Evolutionary conservation across 2,329 filamentous ascomycete genomes (phyloP), one percentile per base, ranked within the genome.

Genomic region (Elsinoe australis): DNA sequence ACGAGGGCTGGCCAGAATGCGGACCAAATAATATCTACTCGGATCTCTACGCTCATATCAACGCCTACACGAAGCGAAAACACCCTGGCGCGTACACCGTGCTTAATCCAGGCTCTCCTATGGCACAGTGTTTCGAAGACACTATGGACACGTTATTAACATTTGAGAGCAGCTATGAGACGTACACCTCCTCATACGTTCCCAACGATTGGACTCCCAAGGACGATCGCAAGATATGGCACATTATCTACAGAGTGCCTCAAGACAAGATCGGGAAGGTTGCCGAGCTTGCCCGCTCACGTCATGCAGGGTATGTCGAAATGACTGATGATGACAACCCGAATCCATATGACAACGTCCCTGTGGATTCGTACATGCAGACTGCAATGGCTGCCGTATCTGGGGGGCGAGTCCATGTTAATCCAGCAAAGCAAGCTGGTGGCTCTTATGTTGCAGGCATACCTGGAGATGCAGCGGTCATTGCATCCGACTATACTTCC

Each of bases 1-100:
- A 64, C 47, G 58, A 63, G 33, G 61, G 58, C n/a, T 62, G 55
- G 57, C 49, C 47, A 4, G 51, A 59, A 42, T 64, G 60, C 41
- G 59, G 60, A 1, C 39, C 44, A n/a, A 52, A 59, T 38, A 63
- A 63, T 51, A 44, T 44, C 21, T 26, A 44, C 19, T 18, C 53
- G 3, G 53, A 62, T 8, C 34, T 64, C 7, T 64, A 64, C 51
- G 50, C 29, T 1, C 47, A 52, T 21, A 58, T 60, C 53, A 59
- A 54, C 47, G 10, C 29, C 4, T 32, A 32, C 29, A 32, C 29
- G 2, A 32, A 32, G 9, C 29, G 29, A 2, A 32, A 32, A 7
- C 29, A 32, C 10, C 4, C 9, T 2, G 29, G 29, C 10, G 29
- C 29, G 5, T 32, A 32, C 8, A 32, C 29, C 5, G 29, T 32